Conservation (phyloP, 345 rosid species). For the Salix udensis region DNA sequence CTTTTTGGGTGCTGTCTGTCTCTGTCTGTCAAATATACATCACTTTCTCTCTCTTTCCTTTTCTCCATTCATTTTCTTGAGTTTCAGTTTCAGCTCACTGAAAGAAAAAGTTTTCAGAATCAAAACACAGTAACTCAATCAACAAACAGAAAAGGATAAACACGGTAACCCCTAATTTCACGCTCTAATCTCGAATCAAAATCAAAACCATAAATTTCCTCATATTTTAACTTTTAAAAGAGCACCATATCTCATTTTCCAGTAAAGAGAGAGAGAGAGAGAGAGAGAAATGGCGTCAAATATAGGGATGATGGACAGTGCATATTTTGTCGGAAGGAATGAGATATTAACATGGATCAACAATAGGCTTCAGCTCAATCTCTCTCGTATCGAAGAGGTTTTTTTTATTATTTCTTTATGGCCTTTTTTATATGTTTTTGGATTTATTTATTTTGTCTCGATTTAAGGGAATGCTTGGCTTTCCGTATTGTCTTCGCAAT, state of each 20-base stretch:
- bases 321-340: conserved; percentile 93
- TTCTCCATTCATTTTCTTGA: conserved; percentile 8
- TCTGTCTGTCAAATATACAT: not conserved
- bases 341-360: conserved; percentile 94
- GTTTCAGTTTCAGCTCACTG: conserved; percentile 3
- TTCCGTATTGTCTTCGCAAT: not conserved
- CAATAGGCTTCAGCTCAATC: conserved; percentile 80
- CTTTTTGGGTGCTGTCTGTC: not conserved
- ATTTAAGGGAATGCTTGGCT: not conserved
- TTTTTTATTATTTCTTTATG: not conserved
- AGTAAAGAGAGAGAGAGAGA: not conserved
- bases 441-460: not conserved
- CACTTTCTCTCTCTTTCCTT: not conserved
- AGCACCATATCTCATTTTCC: not conserved
- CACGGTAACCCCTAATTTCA: not conserved
- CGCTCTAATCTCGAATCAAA: not conserved
- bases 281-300: conserved; percentile 59
- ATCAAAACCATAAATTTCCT: not conserved
- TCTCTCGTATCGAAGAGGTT: conserved; percentile 89
- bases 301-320: conserved; percentile 98
- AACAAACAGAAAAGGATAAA: no score
- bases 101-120: not conserved
- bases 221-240: not conserved
- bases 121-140: not conserved
- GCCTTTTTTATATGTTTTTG: not conserved